Conservation (phyloP, 345 rosid genomes). For the Camelina sativa region DNA sequence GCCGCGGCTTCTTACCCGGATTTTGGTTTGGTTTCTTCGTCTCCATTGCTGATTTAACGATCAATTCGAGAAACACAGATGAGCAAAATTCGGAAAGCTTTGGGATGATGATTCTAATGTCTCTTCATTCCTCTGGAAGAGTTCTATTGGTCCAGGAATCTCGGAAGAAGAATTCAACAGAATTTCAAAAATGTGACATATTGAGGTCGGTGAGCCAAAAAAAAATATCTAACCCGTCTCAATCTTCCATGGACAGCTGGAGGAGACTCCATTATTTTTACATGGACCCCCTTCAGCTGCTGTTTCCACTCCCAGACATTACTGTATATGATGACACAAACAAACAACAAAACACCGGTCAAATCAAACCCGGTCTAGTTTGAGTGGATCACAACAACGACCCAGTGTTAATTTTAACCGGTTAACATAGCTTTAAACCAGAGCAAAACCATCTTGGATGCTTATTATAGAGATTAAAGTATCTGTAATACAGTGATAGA, state of each 20-base stretch:
- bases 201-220: neutral
- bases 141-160: neutral
- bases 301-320: neutral
- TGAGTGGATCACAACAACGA: too few species aligned
- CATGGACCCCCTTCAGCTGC: conserved; percentile 9
- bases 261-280: conserved; percentile 27
- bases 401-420: neutral
- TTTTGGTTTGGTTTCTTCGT: conserved; percentile 42
- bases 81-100: neutral
- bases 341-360: neutral
- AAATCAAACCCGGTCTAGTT: conserved; percentile 16
- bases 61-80: conserved; percentile 15
- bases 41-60: conserved; percentile 33
- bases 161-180: neutral
- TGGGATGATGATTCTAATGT: conserved; percentile 13
- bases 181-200: neutral
- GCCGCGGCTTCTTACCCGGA: conserved; percentile 49
- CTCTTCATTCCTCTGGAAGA: conserved; percentile 8
- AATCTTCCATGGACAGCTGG: neutral
- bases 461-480: neutral
- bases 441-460: neutral
- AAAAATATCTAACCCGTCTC: conserved; percentile 27
- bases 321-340: too few species aligned
- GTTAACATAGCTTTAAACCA: conserved; percentile 9
- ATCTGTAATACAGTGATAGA: neutral